Percentiles rank a stretch among this genome's conserved stretches.
Conservation (phyloP, 2,329 filamentous ascomycete genomes). For the Neoascochyta sp. region DNA sequence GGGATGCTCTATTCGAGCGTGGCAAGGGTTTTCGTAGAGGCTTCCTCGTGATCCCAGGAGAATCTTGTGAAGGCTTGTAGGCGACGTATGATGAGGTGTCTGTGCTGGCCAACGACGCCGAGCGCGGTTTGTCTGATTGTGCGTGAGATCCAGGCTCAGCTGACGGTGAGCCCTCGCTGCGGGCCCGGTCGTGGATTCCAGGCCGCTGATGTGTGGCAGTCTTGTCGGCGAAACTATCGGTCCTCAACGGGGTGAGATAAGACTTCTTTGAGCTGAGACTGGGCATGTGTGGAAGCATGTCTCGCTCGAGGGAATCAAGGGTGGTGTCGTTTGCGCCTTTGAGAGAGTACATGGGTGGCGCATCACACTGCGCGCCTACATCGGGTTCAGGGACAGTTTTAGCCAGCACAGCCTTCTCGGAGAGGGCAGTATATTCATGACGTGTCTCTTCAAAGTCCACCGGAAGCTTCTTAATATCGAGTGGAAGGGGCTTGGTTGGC, state of each 20-base stretch:
- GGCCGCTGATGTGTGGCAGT: too few relatives aligned
- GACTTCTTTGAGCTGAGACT: constrained; percentile 8
- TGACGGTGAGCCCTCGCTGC: constrained; percentile 7
- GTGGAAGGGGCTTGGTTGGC: too few relatives aligned
- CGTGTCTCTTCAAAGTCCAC: constrained; percentile 2
- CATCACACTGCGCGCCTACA: not conserved
- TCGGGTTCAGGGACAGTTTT: not conserved
- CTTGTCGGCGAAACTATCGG: constrained; percentile 3
- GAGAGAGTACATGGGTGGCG: too few relatives aligned
- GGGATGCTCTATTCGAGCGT: constrained; percentile 3
- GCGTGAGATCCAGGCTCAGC: too few relatives aligned
- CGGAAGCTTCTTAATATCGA: too few relatives aligned
- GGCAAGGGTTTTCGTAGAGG: too few relatives aligned
- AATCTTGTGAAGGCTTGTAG: too few relatives aligned
- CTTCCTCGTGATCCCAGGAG: too few relatives aligned
- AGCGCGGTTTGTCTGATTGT: too few relatives aligned
- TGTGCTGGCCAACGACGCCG: too few relatives aligned
- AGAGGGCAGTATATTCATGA: constrained; percentile 2
- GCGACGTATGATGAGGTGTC: too few relatives aligned
- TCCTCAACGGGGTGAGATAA: not conserved
- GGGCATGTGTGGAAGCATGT: constrained; percentile 16
- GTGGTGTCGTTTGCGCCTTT: constrained; percentile 1
- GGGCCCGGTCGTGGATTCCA: constrained; percentile 8
- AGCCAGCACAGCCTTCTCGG: constrained; percentile 2
- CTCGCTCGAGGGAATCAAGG: constrained; percentile 13